Conservation (phyloP, 1,284 basidiomycete genomes). For the Agroathelia rolfsii region DNA sequence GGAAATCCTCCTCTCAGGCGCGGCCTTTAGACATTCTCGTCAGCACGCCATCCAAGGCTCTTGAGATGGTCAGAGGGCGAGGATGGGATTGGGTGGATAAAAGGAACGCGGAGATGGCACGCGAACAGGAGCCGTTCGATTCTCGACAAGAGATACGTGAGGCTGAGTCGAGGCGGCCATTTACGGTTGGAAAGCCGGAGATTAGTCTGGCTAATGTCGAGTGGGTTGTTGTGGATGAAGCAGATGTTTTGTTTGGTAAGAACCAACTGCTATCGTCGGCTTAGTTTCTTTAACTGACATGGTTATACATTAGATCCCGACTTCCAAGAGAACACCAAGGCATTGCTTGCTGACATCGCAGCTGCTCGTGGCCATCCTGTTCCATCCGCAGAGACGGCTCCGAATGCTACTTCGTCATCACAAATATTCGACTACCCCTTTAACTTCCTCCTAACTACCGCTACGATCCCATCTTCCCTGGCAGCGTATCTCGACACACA, state of each 20-base stretch:
- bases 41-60: conserved; percentile 67
- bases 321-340: conserved; percentile 62
- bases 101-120: conserved; percentile 11
- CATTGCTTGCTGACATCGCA: conserved; percentile 59
- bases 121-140: conserved; percentile 18
- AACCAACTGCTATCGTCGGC: conserved; percentile 8
- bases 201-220: conserved; percentile 59
- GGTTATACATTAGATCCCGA: conserved; percentile 49
- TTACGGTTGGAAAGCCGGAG: conserved; percentile 34
- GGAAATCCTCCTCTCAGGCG: conserved; percentile 9
- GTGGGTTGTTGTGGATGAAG: conserved; percentile 84
- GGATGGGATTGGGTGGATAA: conserved; percentile 50
- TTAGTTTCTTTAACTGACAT: background rate
- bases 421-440: conserved; percentile 48
- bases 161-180: conserved; percentile 15
- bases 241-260: conserved; percentile 80
- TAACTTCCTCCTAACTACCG: conserved; percentile 75
- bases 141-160: conserved; percentile 21
- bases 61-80: conserved; percentile 58
- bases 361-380: conserved; percentile 47
- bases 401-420: conserved; percentile 11
- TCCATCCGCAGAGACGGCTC: conserved; percentile 14
- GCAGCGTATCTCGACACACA: conserved; percentile 50
- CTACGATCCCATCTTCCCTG: conserved; percentile 77
- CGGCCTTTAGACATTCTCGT: conserved; percentile 63